Evolutionary conservation across 2,329 filamentous ascomycete genomes (phyloP).

Genomic region (Neonectria faginata): DNA sequence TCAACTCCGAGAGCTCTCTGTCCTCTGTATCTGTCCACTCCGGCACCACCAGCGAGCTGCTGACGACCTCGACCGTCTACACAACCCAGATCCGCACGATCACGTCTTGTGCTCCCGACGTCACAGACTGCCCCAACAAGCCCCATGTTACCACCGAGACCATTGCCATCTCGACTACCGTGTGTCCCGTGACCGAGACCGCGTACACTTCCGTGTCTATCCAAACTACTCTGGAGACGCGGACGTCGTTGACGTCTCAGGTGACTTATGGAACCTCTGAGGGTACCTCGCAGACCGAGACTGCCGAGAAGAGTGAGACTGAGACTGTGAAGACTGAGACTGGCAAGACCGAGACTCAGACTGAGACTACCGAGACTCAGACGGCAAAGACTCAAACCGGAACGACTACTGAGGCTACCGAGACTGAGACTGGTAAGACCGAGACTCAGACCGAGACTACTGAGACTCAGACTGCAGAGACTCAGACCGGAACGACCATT

Average conservation of each 20-base stretch:
- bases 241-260: not conserved
- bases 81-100: constrained; percentile 46
- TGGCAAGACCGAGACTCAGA: not conserved
- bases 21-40: not conserved
- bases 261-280: not conserved
- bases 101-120: constrained; percentile 47
- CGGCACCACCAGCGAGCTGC: not conserved
- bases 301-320: not conserved
- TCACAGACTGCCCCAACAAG: constrained; percentile 47
- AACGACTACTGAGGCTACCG: too few species aligned
- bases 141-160: constrained; percentile 45
- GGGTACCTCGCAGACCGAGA: not conserved
- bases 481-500: not conserved
- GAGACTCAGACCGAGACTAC: not conserved
- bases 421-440: not conserved
- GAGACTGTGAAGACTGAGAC: not conserved
- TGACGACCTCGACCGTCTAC: constrained; percentile 51
- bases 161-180: constrained; percentile 51
- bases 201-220: not conserved
- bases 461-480: not conserved
- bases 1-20: not conserved
- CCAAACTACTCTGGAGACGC: not conserved
- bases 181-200: constrained; percentile 15
- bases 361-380: not conserved
- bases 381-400: not conserved